Evolutionary conservation across 1,284 basidiomycete genomes (phyloP), one percentile per base, ranked within the genome.

Genomic region (Porodaedalea pini): DNA sequence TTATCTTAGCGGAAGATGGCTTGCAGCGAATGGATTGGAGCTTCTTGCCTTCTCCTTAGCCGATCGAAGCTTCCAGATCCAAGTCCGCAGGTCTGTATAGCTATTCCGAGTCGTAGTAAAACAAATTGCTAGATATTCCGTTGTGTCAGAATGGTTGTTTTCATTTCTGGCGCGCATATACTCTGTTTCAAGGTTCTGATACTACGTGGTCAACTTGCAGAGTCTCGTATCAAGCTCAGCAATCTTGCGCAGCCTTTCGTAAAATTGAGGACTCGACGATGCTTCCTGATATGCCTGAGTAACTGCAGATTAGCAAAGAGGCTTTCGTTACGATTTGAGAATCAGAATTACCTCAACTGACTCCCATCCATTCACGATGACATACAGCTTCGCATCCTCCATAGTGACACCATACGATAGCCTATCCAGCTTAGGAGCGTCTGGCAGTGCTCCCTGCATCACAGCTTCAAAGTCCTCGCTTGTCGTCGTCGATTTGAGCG

Each of bases 331-430:
- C 44, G 1, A 29, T 6, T 45, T 27, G 19, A 3, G 25, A 19
- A 23, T 3, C 17, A 40, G 34, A n/a, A 37, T 1, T 29, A 53
- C 57, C 43, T 48, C 51, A 7, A 48, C 25, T n/a, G 57, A 21
- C 13, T 58, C 31, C 57, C 57, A 58, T 19, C 57, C 57, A 27
- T 44, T 53, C 13, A 54, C 50, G 21, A 54, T 29, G 1, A 54
- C 37, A 27, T 50, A 44, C 36, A 17, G 32, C 0, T 27, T 36
- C 23, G 36, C 27, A 23, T 54, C 40, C 29, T 58, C 57, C 39
- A 43, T 4, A 7, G 25, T 27, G 23, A 21, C 10, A 7, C 55
- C 55, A n/a, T 44, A 44, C 10, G 51, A 43, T 10, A 2, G 3
- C 21, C 8, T 13, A 45, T 10, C 44, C 17, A 52, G 23, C 21